Evolutionary conservation across 192 early-diverging fungal genomes (phyloP), one percentile per base, ranked within the genome.

Genomic region (Linnemannia hyalina): DNA sequence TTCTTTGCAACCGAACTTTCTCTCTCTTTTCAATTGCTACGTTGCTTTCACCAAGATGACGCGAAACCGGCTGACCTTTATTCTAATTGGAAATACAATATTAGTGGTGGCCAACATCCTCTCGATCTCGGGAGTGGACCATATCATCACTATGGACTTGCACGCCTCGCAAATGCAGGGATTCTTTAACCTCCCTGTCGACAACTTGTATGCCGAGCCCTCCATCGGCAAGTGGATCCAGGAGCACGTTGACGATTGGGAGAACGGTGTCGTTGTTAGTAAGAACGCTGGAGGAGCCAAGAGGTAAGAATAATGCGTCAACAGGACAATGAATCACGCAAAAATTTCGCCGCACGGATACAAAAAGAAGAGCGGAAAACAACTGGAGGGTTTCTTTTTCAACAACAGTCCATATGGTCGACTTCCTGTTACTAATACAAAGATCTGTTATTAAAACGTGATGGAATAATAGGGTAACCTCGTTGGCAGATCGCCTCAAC

Each of bases 101-200:
- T 44, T 77, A 94, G 94, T 99, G 71, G 93, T 98, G 57, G 97
- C 98, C 52, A 98, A 95, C 88, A 98, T 99, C 95, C 91, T 99
- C 55, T 94, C 93, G 0, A 97, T 97, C 63, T 93, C 97, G 16
- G 98, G 98, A 32, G 98, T 97, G 4, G 97, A 99, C 90, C 98
- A 99, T 91, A 93, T 99, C 54, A 98, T 99, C 88, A 99, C 98
- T 15, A 96, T 99, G 95, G 98, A 99, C 78, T 90, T 99, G 75
- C 98, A 99, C 83, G 95, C 96, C 6, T 93, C 95, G 29, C 96
- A 97, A 88, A 97, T 98, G 88, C 97, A 98, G 78, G 98, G 98
- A 46, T 99, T 99, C 90, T 99, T 99, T 83, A 94, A 93, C 80
- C 95, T 95, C 72, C 98, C 98, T 9, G 94, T 97, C 4, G 98